Base-by-base conservation (phyloP, 2,329 filamentous ascomycete genomes). In the Monilinia aucupariae region DNA sequence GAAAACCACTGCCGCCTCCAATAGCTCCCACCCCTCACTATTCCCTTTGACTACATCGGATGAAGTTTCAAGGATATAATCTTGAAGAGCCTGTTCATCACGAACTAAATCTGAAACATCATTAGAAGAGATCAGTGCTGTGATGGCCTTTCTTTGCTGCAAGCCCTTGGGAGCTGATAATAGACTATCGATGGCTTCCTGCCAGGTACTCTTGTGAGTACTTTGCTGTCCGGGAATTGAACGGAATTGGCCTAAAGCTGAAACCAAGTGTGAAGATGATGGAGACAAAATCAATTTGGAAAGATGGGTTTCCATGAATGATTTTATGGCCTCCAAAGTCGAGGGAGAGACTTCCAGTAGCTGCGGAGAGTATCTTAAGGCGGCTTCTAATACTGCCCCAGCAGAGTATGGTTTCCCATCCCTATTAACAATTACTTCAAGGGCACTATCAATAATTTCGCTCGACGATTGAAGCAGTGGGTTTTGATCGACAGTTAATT, bases 341-440 rank as follows among this genome's bases (percentile, higher is more conserved):
- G 75, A 71, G 17, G 74, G 66, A 15, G 78, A 77, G 2, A 70
- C 68, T 43, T 77, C 67, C 2, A 82, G 68, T 3, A 80, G 67
- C 27, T 73, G 66, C 1, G 77, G 77, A 55, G 78, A 76, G 13
- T 75, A 75, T 32, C 76, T 75, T 32, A 85, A 69, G 22, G 83
- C 76, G 64, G 80, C 77, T 55, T 84, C 79, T n/a, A 88, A 71
- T 5, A 82, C 77, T 10, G 78, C 81, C 25, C 85, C 83, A 54
- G 85, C 84, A n/a, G 84, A 83, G 70, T 86, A 89, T 2, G 85
- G 85, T 70, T 88, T 88, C 15, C 86, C 86, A 68, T 86, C 83
- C 41, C 85, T 76, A 37, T 76, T 76, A 47, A 76, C 77, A 12
- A 87, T 70, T 0, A 82, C 73, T 41, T 79, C 71, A 13, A 85